phyloP scores from a whole-genome alignment of 768 basidiomycete species.

The Mycena crocata region DNA sequence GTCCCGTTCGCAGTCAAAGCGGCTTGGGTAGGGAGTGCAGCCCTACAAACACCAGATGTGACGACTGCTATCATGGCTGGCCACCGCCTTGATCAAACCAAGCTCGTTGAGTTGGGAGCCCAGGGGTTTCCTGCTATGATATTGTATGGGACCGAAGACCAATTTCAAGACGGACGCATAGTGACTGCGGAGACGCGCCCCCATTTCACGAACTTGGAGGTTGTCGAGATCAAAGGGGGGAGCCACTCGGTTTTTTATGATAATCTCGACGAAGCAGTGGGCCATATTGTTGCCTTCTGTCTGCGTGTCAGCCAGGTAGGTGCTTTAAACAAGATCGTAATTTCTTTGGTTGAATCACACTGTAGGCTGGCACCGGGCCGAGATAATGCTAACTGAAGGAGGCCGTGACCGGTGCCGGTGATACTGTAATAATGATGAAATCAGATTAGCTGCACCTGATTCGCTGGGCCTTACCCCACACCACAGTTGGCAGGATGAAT shows the following conservation, averaged over 20 bases:
- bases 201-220: slow-evolving; percentile 27
- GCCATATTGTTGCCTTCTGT: slow-evolving; percentile 24
- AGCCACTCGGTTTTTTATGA: slow-evolving; percentile 32
- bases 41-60: slow-evolving; percentile 3
- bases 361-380: not conserved
- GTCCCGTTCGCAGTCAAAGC: slow-evolving; percentile 21
- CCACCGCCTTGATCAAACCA: slow-evolving; percentile 20
- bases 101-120: slow-evolving; percentile 12
- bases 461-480: no score
- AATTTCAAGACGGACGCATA: slow-evolving; percentile 19
- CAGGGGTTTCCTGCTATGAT: slow-evolving; percentile 30
- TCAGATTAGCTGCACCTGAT: not conserved
- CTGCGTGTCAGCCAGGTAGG: slow-evolving; percentile 20
- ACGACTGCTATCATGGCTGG: not conserved
- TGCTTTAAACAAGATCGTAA: not conserved
- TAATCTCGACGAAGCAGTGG: slow-evolving; percentile 24
- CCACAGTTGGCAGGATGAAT: no score
- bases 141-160: slow-evolving; percentile 28
- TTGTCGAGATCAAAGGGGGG: slow-evolving; percentile 22
- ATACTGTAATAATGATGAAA: not conserved
- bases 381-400: not conserved
- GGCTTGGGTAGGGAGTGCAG: slow-evolving; percentile 26
- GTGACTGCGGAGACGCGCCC: slow-evolving; percentile 18
- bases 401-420: no score
- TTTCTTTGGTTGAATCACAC: not conserved